phyloP scores from a whole-genome alignment of 495 filamentous ascomycete genomes.

The Penicillium paxilli region DNA sequence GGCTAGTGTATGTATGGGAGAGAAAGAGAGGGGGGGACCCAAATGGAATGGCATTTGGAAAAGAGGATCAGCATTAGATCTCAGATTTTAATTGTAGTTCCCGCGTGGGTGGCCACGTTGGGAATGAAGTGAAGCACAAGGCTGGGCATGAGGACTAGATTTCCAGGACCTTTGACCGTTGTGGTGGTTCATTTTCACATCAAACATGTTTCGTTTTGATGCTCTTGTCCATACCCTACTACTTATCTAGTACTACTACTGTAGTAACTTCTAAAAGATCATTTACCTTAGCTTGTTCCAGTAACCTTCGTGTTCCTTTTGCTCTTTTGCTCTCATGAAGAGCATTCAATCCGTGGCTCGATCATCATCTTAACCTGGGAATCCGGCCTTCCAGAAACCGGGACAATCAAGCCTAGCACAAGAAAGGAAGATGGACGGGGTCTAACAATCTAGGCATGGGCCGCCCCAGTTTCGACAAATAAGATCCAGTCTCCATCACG shows the following conservation, averaged over 20 bases:
- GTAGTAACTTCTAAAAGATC: too few species aligned
- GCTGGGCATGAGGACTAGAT: neutral
- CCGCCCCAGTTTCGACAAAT: neutral
- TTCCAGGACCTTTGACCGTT: neutral
- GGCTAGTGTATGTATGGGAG: too few species aligned
- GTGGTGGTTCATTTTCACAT: too few species aligned
- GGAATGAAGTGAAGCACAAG: slow-evolving; percentile 1
- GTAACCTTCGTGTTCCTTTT: too few species aligned
- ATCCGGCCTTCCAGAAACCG: slow-evolving; percentile 18
- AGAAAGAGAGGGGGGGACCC: neutral
- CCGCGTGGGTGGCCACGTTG: slow-evolving; percentile 7
- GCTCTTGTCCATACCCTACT: too few species aligned
- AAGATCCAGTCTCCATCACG: neutral
- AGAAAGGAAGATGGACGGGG: neutral
- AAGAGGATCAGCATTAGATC: slow-evolving; percentile 7
- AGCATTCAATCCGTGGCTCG: slow-evolving; percentile 12
- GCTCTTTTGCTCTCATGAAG: too few species aligned
- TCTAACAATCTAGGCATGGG: slow-evolving; percentile 6
- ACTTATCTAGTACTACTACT: neutral
- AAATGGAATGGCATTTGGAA: neutral
- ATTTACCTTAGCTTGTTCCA: too few species aligned
- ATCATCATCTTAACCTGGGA: slow-evolving; percentile 1
- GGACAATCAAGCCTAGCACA: neutral
- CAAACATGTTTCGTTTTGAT: too few species aligned
- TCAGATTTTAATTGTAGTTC: neutral